Conservation (phyloP, 768 basidiomycete species). For the Xanthoconium stramineum region DNA sequence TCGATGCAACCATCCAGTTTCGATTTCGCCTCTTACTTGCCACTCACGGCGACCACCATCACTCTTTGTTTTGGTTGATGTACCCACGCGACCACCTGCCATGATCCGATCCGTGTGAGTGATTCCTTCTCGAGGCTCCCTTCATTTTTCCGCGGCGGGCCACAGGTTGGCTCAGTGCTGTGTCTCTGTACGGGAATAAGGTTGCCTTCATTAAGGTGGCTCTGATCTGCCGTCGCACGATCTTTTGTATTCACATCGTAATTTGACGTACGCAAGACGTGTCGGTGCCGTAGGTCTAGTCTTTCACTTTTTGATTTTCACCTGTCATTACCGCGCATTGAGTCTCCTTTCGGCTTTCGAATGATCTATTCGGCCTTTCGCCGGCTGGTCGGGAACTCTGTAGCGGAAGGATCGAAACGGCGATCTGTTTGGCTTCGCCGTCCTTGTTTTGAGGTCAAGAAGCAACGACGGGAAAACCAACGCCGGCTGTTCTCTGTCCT, state of each 20-base stretch:
- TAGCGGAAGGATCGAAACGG: conserved; percentile 16
- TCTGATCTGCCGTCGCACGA: conserved; percentile 20
- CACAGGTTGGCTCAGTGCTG: conserved; percentile 1
- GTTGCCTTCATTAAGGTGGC: conserved; percentile 19
- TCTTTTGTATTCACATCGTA: conserved; percentile 7
- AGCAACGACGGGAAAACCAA: not conserved
- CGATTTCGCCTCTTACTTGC: not conserved
- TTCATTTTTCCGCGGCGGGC: conserved; percentile 3
- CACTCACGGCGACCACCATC: not conserved
- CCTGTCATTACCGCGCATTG: conserved; percentile 19
- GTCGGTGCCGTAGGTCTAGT: conserved; percentile 21
- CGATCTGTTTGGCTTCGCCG: conserved; percentile 4
- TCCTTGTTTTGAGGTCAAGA: not conserved
- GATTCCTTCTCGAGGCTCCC: conserved; percentile 7
- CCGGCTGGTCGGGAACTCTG: not conserved
- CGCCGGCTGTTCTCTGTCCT: not conserved
- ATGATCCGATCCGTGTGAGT: conserved; percentile 19
- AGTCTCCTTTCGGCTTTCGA: conserved; percentile 7
- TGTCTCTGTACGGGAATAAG: conserved; percentile 20
- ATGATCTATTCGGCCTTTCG: conserved; percentile 3
- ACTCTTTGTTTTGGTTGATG: not conserved
- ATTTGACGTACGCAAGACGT: conserved; percentile 28
- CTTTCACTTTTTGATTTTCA: conserved; percentile 22
- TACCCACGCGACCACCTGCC: not conserved
- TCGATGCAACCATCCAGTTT: not conserved